A percentile compares a stretch with the other conserved stretches of the same genome.
phyloP scores from a whole-genome alignment of 257 asterid species.

The Thymus mandschuricus region DNA sequence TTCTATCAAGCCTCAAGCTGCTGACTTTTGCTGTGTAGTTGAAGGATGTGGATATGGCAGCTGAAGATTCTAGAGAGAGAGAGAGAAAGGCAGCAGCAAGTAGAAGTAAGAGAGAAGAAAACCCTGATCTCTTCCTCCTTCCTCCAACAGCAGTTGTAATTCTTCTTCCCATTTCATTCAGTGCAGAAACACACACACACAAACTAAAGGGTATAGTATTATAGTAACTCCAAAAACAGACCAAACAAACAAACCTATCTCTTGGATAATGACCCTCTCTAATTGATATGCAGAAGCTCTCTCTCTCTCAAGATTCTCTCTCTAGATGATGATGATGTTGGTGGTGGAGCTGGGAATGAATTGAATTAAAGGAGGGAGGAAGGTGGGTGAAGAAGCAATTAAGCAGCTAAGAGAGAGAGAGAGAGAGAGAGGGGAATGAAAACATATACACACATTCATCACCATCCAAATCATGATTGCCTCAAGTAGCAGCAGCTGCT shows the following conservation, averaged over 20 bases:
- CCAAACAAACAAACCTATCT: conserved; percentile 40
- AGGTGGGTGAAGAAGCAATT: conserved; percentile 51
- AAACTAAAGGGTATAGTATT: conserved; percentile 11
- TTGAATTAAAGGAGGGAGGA: conserved; percentile 33
- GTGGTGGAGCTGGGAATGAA: conserved; percentile 11
- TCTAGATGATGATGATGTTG: conserved; percentile 13
- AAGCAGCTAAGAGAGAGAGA: conserved; percentile 41
- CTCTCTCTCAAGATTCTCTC: conserved; percentile 28
- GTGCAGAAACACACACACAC: conserved; percentile 41
- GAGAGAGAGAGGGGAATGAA: no score
- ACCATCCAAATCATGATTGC: conserved; percentile 58
- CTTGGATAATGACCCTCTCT: conserved; percentile 60
- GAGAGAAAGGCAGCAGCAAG: neutral
- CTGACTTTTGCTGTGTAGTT: conserved; percentile 61
- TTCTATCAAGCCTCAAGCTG: conserved; percentile 76
- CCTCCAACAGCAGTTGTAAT: neutral
- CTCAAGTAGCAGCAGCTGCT: conserved; percentile 33
- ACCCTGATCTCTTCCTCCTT: conserved; percentile 30
- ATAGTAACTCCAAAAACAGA: conserved; percentile 44
- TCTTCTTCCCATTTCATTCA: conserved; percentile 67
- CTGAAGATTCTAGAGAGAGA: conserved; percentile 33
- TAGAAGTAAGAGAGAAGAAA: neutral
- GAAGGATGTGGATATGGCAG: conserved; percentile 37
- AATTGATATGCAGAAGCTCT: conserved; percentile 16
- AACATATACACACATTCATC: conserved; percentile 44